A percentile compares a stretch with the other conserved stretches of the same genome.
phyloP scores from a whole-genome alignment of 2,329 filamentous ascomycete genomes.

The Colletotrichum sp. region DNA sequence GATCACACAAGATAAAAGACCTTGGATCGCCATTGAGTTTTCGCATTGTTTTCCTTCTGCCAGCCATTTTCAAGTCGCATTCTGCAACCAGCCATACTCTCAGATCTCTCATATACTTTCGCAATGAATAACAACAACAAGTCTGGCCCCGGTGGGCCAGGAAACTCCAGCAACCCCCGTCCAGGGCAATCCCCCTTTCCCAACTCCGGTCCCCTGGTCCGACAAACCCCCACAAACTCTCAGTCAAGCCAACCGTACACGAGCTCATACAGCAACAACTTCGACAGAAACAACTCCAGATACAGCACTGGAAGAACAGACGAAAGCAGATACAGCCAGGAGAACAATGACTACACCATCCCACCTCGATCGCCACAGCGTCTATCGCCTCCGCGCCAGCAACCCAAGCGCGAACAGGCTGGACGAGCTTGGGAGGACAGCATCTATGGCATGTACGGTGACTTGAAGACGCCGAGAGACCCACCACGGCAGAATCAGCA shows the following conservation, averaged over 20 bases:
- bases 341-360: background rate
- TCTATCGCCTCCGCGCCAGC: background rate
- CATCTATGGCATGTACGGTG: constrained; percentile 18
- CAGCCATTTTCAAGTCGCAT: background rate
- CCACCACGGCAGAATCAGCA: background rate
- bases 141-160: background rate
- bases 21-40: background rate
- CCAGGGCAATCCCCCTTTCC: constrained; percentile 18
- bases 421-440: constrained; percentile 9
- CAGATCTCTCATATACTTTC: background rate
- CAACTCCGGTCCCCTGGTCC: background rate
- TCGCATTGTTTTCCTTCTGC: background rate
- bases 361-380: background rate
- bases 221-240: background rate
- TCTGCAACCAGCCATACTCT: background rate
- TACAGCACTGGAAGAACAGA: constrained; percentile 8
- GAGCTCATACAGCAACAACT: constrained; percentile 20
- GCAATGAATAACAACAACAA: background rate
- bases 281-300: constrained; percentile 7
- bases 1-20: background rate
- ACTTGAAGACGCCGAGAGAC: constrained; percentile 4
- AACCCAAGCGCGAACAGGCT: background rate
- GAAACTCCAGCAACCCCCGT: constrained; percentile 18
- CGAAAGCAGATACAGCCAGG: background rate
- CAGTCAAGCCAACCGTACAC: background rate